These are phyloP conservation scores for Bretschneidera sinensis DNA, from an alignment of 345 rosid genomes.

Conservation along the genomic window DNA sequence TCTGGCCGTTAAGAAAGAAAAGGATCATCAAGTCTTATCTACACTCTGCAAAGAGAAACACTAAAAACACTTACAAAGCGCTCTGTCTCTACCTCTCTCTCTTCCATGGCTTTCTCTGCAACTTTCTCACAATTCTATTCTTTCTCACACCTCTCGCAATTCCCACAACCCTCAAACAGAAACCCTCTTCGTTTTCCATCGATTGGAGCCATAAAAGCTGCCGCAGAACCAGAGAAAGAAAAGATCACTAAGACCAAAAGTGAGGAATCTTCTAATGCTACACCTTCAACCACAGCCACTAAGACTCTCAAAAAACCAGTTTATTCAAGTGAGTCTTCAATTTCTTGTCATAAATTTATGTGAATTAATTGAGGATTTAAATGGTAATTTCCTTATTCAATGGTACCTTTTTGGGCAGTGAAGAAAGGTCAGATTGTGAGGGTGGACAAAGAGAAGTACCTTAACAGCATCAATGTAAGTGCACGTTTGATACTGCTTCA, in stretches of 20 bases:
- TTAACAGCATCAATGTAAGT: constrained; percentile 75
- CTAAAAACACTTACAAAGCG: not conserved
- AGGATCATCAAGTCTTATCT: constrained; percentile 14
- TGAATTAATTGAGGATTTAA: not conserved
- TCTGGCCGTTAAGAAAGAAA: constrained; percentile 5
- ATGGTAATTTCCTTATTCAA: not conserved
- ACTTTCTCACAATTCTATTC: constrained; percentile 35
- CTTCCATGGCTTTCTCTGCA: constrained; percentile 61
- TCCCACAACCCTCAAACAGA: constrained; percentile 21
- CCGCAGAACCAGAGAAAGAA: constrained; percentile 51
- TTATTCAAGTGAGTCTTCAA: constrained; percentile 58
- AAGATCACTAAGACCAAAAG: constrained; percentile 29
- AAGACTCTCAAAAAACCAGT: constrained; percentile 72
- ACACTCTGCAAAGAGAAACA: not conserved
- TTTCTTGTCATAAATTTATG: constrained; percentile 5
- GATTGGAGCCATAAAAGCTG: constrained; percentile 32
- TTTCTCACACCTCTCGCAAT: constrained; percentile 26
- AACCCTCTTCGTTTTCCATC: constrained; percentile 18
- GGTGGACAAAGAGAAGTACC: constrained; percentile 95
- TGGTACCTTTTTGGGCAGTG: constrained; percentile 45
- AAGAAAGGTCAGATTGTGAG: constrained; percentile 98
- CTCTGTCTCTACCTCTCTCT: constrained; percentile 7
- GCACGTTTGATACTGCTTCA: not conserved
- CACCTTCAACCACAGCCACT: constrained; percentile 33
- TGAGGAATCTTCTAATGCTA: constrained; percentile 28